A percentile compares a stretch with the other conserved stretches of the same genome.
These are phyloP conservation scores for Xylariaceae sp. DNA, from an alignment of 2,329 filamentous ascomycete genomes.

Conservation along the genomic window DNA sequence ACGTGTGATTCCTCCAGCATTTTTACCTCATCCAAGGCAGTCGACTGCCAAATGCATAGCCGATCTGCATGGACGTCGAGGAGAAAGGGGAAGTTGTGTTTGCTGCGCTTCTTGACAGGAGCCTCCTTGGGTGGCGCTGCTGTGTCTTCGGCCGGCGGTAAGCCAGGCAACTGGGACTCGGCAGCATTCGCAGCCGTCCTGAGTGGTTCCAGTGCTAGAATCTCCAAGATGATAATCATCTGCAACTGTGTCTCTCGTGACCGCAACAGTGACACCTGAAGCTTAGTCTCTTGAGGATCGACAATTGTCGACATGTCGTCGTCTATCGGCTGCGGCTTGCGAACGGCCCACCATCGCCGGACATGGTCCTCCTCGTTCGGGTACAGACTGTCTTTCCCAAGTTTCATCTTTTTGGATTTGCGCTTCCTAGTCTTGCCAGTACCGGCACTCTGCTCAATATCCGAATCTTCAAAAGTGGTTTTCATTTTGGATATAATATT, in stretches of 20 bases:
- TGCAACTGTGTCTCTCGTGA: slow-evolving; percentile 74
- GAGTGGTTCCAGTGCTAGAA: slow-evolving; percentile 59
- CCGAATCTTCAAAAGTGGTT: slow-evolving; percentile 47
- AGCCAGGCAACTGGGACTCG: slow-evolving; percentile 39
- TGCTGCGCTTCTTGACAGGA: slow-evolving; percentile 47
- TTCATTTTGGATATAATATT: slow-evolving; percentile 52
- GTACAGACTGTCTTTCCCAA: slow-evolving; percentile 63
- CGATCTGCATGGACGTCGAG: slow-evolving; percentile 70
- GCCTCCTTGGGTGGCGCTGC: slow-evolving; percentile 26
- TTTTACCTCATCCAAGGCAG: slow-evolving; percentile 52
- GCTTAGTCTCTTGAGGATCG: slow-evolving; percentile 47
- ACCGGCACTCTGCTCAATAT: slow-evolving; percentile 35
- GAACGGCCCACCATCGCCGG: slow-evolving; percentile 61
- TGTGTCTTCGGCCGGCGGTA: slow-evolving; percentile 30
- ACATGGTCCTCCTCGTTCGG: slow-evolving; percentile 57
- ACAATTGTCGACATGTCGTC: slow-evolving; percentile 35
- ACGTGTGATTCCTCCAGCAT: slow-evolving; percentile 42
- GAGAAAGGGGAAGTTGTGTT: slow-evolving; percentile 56
- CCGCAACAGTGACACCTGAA: slow-evolving; percentile 57
- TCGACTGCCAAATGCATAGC: slow-evolving; percentile 77
- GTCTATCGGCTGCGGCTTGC: slow-evolving; percentile 41
- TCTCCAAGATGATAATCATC: slow-evolving; percentile 71
- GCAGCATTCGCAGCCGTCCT: slow-evolving; percentile 31
- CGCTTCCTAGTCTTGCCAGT: slow-evolving; percentile 39
- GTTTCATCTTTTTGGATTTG: slow-evolving; percentile 56